phyloP scores from a whole-genome alignment of 1,139 yeast genomes.

The Candida tunisiensis region DNA sequence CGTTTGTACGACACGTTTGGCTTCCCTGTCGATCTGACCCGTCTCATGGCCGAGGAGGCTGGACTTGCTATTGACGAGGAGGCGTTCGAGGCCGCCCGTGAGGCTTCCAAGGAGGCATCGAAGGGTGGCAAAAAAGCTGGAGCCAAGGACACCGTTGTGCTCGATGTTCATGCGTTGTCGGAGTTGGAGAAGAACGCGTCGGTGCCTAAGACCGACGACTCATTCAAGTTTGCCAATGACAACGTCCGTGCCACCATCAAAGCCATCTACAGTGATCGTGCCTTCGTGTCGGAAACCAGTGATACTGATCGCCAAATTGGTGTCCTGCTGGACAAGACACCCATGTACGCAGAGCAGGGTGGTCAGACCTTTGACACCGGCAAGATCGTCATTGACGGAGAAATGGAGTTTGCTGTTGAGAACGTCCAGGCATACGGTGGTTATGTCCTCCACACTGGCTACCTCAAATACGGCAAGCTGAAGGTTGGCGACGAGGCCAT shows the following conservation, averaged over 20 bases:
- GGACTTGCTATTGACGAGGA: slow-evolving; percentile 85
- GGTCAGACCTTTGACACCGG: slow-evolving; percentile 98
- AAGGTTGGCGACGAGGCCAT: slow-evolving; percentile 52
- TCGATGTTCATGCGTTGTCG: slow-evolving; percentile 82
- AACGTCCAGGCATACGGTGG: slow-evolving; percentile 92
- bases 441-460: slow-evolving; percentile 89
- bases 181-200: slow-evolving; percentile 22
- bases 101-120: slow-evolving; percentile 85
- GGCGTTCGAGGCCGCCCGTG: slow-evolving; percentile 80
- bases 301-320: slow-evolving; percentile 44
- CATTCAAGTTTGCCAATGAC: slow-evolving; percentile 32
- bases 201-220: slow-evolving; percentile 76
- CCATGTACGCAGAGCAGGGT: slow-evolving; percentile 98
- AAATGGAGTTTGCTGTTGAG: slow-evolving; percentile 71
- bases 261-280: slow-evolving; percentile 53
- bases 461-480: slow-evolving; percentile 57
- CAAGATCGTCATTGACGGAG: slow-evolving; percentile 75
- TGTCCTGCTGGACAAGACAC: slow-evolving; percentile 70
- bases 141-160: slow-evolving; percentile 43
- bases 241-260: slow-evolving; percentile 28
- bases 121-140: slow-evolving; percentile 62
- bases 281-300: slow-evolving; percentile 32
- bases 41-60: slow-evolving; percentile 97
- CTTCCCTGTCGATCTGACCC: slow-evolving; percentile 94
- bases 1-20: slow-evolving; percentile 98